These are phyloP conservation scores for Calonectria crousiana DNA, from an alignment of 2,329 filamentous ascomycete genomes.

Conservation along the genomic window DNA sequence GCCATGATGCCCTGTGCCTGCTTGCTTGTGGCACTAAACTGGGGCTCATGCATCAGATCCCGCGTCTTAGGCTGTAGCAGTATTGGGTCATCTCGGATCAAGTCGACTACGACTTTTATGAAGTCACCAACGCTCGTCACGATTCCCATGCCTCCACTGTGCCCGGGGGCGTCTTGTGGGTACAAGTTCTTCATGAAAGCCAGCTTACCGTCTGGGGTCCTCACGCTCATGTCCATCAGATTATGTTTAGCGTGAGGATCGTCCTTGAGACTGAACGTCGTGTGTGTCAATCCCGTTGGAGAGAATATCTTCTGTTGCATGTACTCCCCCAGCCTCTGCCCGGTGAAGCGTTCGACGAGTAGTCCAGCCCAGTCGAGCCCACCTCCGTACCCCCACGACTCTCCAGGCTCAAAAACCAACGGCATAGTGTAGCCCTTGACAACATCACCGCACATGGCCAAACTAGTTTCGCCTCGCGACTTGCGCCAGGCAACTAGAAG, in stretches of 20 bases:
- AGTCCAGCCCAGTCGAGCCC: conserved; percentile 46
- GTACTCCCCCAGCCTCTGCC: conserved; percentile 39
- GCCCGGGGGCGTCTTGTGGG: not conserved
- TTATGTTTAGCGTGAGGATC: not conserved
- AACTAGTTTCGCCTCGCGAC: not conserved
- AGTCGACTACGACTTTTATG: not conserved
- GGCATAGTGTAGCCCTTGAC: conserved; percentile 29
- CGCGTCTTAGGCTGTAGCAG: not conserved
- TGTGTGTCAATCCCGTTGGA: not conserved
- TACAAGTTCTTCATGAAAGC: not conserved
- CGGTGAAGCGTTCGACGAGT: conserved; percentile 40
- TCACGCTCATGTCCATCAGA: not conserved
- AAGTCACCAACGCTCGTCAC: not conserved
- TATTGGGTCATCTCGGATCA: not conserved
- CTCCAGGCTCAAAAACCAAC: conserved; percentile 46
- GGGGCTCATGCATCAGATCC: not conserved
- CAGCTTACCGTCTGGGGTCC: not conserved
- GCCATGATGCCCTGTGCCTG: not conserved
- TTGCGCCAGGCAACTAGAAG: not conserved
- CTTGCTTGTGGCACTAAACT: not conserved
- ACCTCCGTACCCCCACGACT: conserved; percentile 46
- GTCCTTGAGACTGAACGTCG: not conserved
- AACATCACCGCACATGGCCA: not conserved
- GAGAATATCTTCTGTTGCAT: not conserved
- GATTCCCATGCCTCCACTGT: not conserved